Base-by-base conservation (phyloP, 2,329 filamentous ascomycete species). In the Phyllosticta citriasiana region DNA sequence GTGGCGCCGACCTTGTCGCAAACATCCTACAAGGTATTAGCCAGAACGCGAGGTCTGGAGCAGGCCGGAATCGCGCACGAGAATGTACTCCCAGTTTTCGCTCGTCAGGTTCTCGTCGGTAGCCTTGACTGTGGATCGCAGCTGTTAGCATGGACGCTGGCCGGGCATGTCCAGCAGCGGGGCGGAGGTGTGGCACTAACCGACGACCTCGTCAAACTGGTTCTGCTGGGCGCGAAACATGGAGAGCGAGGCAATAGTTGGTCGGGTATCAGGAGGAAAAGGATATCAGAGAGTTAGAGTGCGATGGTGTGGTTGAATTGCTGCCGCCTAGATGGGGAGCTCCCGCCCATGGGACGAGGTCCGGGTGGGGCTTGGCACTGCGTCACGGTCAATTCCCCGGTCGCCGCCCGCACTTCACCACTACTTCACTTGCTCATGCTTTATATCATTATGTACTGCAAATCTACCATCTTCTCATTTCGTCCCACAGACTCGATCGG, bases 51-150 rank as follows among this genome's bases (percentile, higher is more conserved):
- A 54, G 56, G 50, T 62, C 26, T 60, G 66, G 60, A 64, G 64
- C 55, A 64, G 64, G 55, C 57, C 56, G 24, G 8, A 53, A 19
- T 27, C 8, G 63, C 76, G 65, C 78, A 83, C 81, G 68, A 87
- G 77, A 67, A 87, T 87, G 66, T 80, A 86, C 72, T 88, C 86
- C 86, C 86, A 89, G 73, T 88, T 88, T 76, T 83, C 81, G 63
- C 77, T 95, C 84, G 92, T 97, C 69, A 97, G 84, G 76, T 97
- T 99, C 82, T 99, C 94, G 77, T 99, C 94, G 61, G 94, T 99
- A 71, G 94, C 92, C 77, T 88, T 88, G 70, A 84, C 86, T 87
- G 69, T 67, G 68, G 57, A 19, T 57, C 40, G 74, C 63, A 76
- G 68, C 4, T 26, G 55, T 59, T 33, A 55, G 57, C 56, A 47